phyloP scores from a whole-genome alignment of 2,329 filamentous ascomycete species.

The Chalara sp. region DNA sequence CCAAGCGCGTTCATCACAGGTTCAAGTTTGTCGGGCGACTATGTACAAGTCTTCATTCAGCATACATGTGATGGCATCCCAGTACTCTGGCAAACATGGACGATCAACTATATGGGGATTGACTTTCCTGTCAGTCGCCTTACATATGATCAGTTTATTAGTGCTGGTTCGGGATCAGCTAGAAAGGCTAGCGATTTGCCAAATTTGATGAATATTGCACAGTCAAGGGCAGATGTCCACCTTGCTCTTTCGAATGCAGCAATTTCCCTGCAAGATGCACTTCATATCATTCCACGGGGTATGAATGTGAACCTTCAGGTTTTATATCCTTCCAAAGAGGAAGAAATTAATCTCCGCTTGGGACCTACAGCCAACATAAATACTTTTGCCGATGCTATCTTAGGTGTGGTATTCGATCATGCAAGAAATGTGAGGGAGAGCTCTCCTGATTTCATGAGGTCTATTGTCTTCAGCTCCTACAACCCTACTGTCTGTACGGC shows the following conservation, averaged over 20 bases:
- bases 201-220: constrained; percentile 37
- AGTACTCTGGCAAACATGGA: constrained; percentile 83
- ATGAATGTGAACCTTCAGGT: constrained; percentile 92
- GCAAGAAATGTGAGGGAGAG: constrained; percentile 61
- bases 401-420: constrained; percentile 86
- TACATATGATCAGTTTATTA: constrained; percentile 64
- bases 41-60: constrained; percentile 86
- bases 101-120: constrained; percentile 66
- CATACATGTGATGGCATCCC: constrained; percentile 82
- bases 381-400: constrained; percentile 72
- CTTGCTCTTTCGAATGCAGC: constrained; percentile 68
- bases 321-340: constrained; percentile 70
- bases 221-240: constrained; percentile 57
- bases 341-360: constrained; percentile 64
- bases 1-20: constrained; percentile 86
- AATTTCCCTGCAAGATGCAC: constrained; percentile 69
- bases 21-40: constrained; percentile 92
- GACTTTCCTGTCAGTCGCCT: constrained; percentile 78
- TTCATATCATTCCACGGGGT: constrained; percentile 66
- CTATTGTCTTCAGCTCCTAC: constrained; percentile 90
- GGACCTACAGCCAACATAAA: constrained; percentile 80
- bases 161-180: constrained; percentile 25
- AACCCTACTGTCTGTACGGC: constrained; percentile 87
- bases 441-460: constrained; percentile 69
- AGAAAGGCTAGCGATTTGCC: constrained; percentile 33